Percentiles rank a stretch among this genome's conserved stretches.
Evolutionary conservation across 2,329 filamentous ascomycete genomes (phyloP).

Genomic region (Microascus cirrosus): DNA sequence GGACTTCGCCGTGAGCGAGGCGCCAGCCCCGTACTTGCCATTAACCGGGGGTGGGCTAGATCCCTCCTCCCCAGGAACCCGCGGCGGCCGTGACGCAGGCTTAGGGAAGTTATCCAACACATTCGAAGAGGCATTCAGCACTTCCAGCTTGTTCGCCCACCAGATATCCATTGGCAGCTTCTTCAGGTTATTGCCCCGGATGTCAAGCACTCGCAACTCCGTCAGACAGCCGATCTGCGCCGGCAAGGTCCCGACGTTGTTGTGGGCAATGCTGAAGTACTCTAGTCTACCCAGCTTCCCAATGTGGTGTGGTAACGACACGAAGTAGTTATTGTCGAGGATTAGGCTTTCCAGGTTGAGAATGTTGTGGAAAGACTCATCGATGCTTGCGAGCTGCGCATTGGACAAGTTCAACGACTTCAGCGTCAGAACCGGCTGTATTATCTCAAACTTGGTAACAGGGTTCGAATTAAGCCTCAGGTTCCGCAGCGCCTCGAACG

Average conservation of each 20-base stretch:
- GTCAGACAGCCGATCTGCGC: slow-evolving; percentile 77
- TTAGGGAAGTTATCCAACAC: slow-evolving; percentile 86
- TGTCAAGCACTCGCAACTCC: slow-evolving; percentile 76
- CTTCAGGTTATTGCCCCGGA: slow-evolving; percentile 87
- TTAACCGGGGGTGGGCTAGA: slow-evolving; percentile 15
- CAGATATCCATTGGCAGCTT: slow-evolving; percentile 88
- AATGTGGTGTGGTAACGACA: slow-evolving; percentile 75
- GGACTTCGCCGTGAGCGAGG: slow-evolving; percentile 45
- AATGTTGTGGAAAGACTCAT: slow-evolving; percentile 80
- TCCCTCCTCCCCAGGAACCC: slow-evolving; percentile 41
- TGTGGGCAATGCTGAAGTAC: slow-evolving; percentile 88
- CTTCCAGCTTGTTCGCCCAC: slow-evolving; percentile 85
- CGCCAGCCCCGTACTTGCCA: slow-evolving; percentile 25
- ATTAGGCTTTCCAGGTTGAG: slow-evolving; percentile 78
- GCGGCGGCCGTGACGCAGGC: slow-evolving; percentile 59
- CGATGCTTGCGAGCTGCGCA: slow-evolving; percentile 81
- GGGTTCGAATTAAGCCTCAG: slow-evolving; percentile 91
- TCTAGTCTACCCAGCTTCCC: slow-evolving; percentile 75
- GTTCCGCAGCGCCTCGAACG: slow-evolving; percentile 74
- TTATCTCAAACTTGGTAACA: slow-evolving; percentile 84
- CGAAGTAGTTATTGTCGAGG: slow-evolving; percentile 92
- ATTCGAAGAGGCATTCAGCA: slow-evolving; percentile 90
- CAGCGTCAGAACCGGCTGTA: slow-evolving; percentile 64
- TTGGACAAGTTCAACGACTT: slow-evolving; percentile 83
- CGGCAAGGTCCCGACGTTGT: slow-evolving; percentile 74